Percentiles rank a stretch among this genome's conserved stretches.
Conservation (phyloP, 148 eudicot species). For the Rheum nobile region DNA sequence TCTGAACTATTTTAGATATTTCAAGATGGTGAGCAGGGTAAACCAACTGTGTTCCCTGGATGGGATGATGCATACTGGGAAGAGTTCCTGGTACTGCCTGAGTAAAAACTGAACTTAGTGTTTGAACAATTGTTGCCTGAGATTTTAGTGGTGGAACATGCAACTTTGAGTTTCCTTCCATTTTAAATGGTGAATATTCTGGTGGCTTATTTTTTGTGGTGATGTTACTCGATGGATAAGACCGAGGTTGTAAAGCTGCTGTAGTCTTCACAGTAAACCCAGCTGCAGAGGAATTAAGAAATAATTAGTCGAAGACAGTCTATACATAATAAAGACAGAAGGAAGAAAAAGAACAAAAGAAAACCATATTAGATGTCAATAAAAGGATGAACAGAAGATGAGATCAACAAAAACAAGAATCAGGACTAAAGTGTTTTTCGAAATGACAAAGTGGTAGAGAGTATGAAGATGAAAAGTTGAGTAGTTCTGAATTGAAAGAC, state of each 20-base stretch:
- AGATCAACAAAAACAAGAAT: background rate
- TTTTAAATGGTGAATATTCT: conserved; percentile 25
- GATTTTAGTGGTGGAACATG: conserved; percentile 27
- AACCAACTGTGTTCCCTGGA: conserved; percentile 33
- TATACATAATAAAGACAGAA: background rate
- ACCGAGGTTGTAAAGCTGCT: conserved; percentile 42
- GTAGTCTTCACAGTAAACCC: conserved; percentile 32
- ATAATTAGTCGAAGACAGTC: background rate
- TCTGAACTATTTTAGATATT: conserved; percentile 64
- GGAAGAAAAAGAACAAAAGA: background rate
- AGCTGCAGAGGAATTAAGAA: conserved; percentile 16
- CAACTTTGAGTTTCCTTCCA: conserved; percentile 25
- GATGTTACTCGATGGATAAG: conserved; percentile 29
- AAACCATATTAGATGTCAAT: background rate
- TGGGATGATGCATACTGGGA: conserved; percentile 31
- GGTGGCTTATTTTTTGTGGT: conserved; percentile 35
- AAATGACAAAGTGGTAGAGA: background rate
- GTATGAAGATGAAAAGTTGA: background rate
- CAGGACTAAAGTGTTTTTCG: background rate
- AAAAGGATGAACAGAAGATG: background rate
- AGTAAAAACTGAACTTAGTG: conserved; percentile 27
- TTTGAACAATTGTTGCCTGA: conserved; percentile 24
- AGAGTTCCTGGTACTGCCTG: conserved; percentile 33
- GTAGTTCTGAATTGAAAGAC: background rate
- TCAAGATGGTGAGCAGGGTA: conserved; percentile 55